These are phyloP conservation scores for Calophaca sinica DNA, from an alignment of 306 rosid genomes.

Conservation along the genomic window DNA sequence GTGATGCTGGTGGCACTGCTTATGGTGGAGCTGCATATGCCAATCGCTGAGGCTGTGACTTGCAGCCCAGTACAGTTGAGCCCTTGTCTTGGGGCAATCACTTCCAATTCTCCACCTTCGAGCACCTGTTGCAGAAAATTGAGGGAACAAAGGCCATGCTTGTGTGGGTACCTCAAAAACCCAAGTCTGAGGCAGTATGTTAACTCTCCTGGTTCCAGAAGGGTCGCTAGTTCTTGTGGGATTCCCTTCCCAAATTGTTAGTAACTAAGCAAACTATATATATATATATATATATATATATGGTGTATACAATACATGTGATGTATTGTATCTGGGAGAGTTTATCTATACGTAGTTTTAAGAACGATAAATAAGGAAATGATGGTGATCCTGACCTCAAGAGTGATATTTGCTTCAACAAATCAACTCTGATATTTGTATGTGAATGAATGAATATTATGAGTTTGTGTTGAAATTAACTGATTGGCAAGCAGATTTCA, in stretches of 20 bases:
- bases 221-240: constrained; percentile 53
- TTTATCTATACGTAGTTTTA: neutral
- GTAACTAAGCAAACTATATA: too few relatives aligned
- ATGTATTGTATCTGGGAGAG: neutral
- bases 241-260: constrained; percentile 55
- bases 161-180: constrained; percentile 62
- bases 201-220: constrained; percentile 53
- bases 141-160: constrained; percentile 65
- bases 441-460: neutral
- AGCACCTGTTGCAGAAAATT: constrained; percentile 56
- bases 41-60: constrained; percentile 52
- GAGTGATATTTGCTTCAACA: neutral
- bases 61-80: constrained; percentile 45
- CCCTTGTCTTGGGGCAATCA: constrained; percentile 58
- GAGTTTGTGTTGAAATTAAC: neutral
- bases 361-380: constrained; percentile 17
- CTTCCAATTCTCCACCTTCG: constrained; percentile 17
- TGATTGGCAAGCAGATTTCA: neutral
- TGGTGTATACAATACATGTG: neutral
- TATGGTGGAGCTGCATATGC: constrained; percentile 29
- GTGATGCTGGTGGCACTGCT: constrained; percentile 43
- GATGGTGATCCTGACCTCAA: neutral
- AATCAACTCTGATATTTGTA: constrained; percentile 3
- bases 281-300: neutral
- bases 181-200: constrained; percentile 55